These are phyloP conservation scores for Lasiodiplodia gonubiensis DNA, from an alignment of 2,329 filamentous ascomycete genomes.

Conservation along the genomic window DNA sequence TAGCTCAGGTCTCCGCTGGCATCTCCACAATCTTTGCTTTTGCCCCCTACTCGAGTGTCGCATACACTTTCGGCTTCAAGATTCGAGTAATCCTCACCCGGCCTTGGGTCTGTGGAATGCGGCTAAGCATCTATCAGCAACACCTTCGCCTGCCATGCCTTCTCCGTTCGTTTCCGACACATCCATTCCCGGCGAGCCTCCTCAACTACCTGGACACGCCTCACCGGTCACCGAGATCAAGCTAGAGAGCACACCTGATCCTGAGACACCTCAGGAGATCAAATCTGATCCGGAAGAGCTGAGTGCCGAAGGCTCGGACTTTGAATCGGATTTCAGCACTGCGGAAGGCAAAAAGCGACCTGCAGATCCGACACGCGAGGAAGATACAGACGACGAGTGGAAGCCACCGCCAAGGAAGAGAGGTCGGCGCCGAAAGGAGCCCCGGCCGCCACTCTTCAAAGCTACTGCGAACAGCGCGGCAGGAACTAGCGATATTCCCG, in stretches of 20 bases:
- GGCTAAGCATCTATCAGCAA: too few species aligned
- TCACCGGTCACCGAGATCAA: not conserved
- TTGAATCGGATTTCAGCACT: too few species aligned
- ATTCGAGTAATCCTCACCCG: too few species aligned
- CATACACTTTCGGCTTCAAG: too few species aligned
- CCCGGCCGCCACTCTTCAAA: not conserved
- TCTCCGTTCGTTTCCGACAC: conserved; percentile 1
- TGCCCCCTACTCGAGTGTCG: too few species aligned
- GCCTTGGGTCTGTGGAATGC: too few species aligned
- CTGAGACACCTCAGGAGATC: not conserved
- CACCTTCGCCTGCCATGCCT: not conserved
- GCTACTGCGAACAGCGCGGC: not conserved
- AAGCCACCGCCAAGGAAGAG: not conserved
- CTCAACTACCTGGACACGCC: not conserved
- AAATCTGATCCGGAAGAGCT: not conserved
- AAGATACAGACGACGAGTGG: not conserved
- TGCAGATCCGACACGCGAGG: not conserved
- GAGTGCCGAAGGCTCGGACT: too few species aligned
- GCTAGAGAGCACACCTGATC: not conserved
- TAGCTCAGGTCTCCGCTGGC: too few species aligned
- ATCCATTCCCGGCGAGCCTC: not conserved
- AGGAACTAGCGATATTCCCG: not conserved
- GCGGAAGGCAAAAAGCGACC: not conserved
- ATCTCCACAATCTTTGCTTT: too few species aligned
- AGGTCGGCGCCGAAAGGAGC: not conserved